phyloP scores from a whole-genome alignment of 768 basidiomycete genomes.

The Amanita rimosa region DNA sequence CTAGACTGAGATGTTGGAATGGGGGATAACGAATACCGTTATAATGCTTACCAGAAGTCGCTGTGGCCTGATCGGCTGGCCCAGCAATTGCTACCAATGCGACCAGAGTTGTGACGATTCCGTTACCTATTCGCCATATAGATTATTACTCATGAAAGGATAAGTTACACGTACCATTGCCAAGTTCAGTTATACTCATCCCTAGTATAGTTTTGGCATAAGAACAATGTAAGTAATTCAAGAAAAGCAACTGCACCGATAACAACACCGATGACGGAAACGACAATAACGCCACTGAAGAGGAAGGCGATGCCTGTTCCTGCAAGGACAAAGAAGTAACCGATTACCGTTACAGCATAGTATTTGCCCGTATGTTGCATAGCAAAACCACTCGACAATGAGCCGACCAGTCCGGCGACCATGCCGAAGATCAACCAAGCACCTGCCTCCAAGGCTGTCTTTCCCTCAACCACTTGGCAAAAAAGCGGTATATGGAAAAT shows the following conservation, averaged over 20 bases:
- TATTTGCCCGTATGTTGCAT: conserved; percentile 53
- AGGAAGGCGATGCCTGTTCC: conserved; percentile 28
- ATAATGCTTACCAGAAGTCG: conserved; percentile 38
- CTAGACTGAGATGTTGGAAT: conserved; percentile 15
- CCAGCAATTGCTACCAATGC: conserved; percentile 56
- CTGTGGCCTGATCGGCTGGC: conserved; percentile 49
- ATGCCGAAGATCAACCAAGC: conserved; percentile 39
- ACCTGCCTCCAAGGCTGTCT: conserved; percentile 36
- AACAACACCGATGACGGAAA: conserved; percentile 26
- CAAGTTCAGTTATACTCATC: conserved; percentile 22
- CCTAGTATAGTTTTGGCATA: conserved; percentile 13
- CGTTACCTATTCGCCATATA: conserved; percentile 23
- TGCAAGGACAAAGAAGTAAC: conserved; percentile 24
- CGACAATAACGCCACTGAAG: conserved; percentile 25
- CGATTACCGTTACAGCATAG: conserved; percentile 35
- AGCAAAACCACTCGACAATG: conserved; percentile 36
- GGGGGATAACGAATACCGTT: not conserved
- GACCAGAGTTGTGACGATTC: conserved; percentile 46
- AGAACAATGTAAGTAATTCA: not conserved
- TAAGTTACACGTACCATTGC: conserved; percentile 24
- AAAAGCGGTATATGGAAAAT: conserved; percentile 47
- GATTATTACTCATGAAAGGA: not conserved
- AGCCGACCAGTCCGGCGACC: conserved; percentile 35
- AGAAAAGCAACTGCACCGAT: conserved; percentile 21
- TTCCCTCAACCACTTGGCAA: conserved; percentile 42